These are phyloP conservation scores for Herpotrichia juniperi DNA, from an alignment of 2,329 filamentous ascomycete genomes.

Conservation along the genomic window DNA sequence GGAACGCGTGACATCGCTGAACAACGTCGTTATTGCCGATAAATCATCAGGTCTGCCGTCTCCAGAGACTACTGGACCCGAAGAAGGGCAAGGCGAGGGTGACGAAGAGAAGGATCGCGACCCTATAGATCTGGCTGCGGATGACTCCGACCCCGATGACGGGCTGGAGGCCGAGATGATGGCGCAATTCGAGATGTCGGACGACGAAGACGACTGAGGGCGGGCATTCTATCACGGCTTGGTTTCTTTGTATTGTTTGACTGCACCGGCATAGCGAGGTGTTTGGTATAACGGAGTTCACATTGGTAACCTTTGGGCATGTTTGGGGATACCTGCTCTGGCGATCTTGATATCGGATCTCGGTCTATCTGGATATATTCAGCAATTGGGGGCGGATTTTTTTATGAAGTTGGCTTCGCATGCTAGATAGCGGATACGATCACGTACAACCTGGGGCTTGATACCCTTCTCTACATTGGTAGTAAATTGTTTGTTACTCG, in stretches of 20 bases:
- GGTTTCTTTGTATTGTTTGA: conserved; percentile 10
- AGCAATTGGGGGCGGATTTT: not conserved
- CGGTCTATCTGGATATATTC: not conserved
- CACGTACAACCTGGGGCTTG: not conserved
- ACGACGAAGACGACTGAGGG: conserved; percentile 22
- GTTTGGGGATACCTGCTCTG: conserved; percentile 1
- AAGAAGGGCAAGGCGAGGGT: conserved; percentile 50
- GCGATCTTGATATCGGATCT: not conserved
- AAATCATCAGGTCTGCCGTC: conserved; percentile 49
- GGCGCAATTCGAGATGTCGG: conserved; percentile 47
- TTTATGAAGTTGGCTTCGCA: not conserved
- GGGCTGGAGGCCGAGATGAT: conserved; percentile 50
- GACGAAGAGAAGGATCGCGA: conserved; percentile 49
- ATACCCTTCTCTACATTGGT: not conserved
- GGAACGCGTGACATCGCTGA: conserved; percentile 53
- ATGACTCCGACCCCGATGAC: conserved; percentile 61
- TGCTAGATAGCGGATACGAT: not conserved
- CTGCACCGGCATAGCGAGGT: conserved; percentile 45
- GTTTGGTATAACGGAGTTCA: conserved; percentile 38
- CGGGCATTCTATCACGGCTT: conserved; percentile 5
- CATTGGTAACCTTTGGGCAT: not conserved
- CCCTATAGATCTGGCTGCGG: conserved; percentile 34
- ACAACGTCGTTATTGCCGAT: conserved; percentile 49
- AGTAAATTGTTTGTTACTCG: not conserved
- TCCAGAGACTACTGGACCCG: conserved; percentile 46